Percentiles rank a stretch among this genome's conserved stretches.
Conservation (phyloP, 83 land plant species). For the Picea abies region DNA sequence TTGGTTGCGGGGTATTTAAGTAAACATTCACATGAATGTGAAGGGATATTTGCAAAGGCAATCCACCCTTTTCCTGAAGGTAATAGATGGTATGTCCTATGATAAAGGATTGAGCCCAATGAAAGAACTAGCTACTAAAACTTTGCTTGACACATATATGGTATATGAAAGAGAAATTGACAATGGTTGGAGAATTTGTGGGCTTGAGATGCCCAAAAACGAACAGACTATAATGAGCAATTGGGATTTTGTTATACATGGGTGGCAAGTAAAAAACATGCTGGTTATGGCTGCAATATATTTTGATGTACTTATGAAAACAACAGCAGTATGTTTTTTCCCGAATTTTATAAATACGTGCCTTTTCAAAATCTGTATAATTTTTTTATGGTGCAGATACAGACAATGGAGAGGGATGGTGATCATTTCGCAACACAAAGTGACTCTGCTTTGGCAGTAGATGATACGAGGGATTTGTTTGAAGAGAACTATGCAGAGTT, state of each 20-base stretch:
- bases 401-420: not conserved
- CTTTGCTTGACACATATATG: not conserved
- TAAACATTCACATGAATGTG: not conserved
- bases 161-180: not conserved
- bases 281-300: not conserved
- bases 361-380: not conserved
- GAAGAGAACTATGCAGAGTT: slow-evolving; percentile 76
- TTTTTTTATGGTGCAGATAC: not conserved
- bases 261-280: not conserved
- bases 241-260: not conserved
- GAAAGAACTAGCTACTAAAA: not conserved
- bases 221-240: not conserved
- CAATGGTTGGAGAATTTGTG: not conserved
- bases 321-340: not conserved
- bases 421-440: not conserved
- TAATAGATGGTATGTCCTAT: not conserved
- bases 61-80: not conserved
- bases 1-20: not conserved
- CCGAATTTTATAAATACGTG: not conserved
- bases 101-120: not conserved
- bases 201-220: not conserved
- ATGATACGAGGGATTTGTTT: slow-evolving; percentile 30
- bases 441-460: not conserved
- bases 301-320: not conserved
- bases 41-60: not conserved